Evolutionary conservation across 2,329 filamentous ascomycete genomes (phyloP).

Genomic region (Xylaria sp.): DNA sequence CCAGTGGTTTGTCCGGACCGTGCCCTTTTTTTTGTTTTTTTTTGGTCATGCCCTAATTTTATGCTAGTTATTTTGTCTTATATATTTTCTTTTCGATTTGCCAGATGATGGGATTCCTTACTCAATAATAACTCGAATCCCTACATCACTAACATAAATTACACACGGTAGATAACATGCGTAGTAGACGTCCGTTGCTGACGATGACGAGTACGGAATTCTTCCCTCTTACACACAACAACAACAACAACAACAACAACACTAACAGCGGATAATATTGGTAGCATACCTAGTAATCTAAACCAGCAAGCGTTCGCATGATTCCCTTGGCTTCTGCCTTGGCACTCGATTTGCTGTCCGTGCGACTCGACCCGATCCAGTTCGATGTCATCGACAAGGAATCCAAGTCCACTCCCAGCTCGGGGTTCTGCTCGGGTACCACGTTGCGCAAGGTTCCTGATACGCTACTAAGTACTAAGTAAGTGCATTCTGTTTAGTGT

Average conservation of each 20-base stretch:
- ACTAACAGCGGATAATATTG: too few species aligned
- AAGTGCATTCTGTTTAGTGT: background rate
- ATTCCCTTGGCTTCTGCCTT: slow-evolving; percentile 2
- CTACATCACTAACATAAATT: background rate
- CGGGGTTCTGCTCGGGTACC: background rate
- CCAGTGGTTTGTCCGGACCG: slow-evolving; percentile 4
- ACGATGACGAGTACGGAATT: background rate
- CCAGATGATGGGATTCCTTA: background rate
- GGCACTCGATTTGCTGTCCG: background rate
- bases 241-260: too few species aligned
- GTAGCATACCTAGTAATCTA: background rate
- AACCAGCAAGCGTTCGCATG: slow-evolving; percentile 5
- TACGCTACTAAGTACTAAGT: too few species aligned
- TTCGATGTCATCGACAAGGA: slow-evolving; percentile 8
- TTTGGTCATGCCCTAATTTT: too few species aligned
- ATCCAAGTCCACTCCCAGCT: background rate
- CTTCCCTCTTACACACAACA: background rate
- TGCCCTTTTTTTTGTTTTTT: too few species aligned
- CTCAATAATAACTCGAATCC: background rate
- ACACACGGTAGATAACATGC: background rate
- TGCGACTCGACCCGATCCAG: background rate
- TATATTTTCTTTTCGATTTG: background rate
- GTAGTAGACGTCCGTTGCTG: background rate
- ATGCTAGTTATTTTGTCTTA: background rate
- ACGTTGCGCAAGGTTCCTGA: slow-evolving; percentile 4